A percentile compares a stretch with the other conserved stretches of the same genome.
Conservation (phyloP, 495 filamentous ascomycete genomes). For the Talaromyces adpressus region DNA sequence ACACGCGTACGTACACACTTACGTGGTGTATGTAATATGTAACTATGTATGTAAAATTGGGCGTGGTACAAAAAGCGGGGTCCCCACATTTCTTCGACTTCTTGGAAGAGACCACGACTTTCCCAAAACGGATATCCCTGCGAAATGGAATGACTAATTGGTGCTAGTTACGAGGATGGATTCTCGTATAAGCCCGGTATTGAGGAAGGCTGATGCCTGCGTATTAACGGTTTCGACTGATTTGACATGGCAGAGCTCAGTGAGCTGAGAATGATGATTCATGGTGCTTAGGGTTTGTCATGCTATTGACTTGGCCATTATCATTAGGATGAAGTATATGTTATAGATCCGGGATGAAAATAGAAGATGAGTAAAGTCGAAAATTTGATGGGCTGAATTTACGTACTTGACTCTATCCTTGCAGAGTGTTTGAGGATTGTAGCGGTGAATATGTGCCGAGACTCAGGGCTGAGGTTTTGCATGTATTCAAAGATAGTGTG, state of each 20-base stretch:
- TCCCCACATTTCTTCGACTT: constrained; percentile 1
- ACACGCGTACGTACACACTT: neutral
- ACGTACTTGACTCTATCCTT: neutral
- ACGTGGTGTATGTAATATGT: neutral
- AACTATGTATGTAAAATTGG: neutral
- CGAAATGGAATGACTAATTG: neutral
- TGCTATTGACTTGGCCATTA: neutral
- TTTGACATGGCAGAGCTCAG: neutral
- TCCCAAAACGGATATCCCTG: neutral
- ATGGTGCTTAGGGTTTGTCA: neutral
- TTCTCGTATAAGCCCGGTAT: neutral
- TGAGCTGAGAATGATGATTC: neutral
- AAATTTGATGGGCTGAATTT: neutral
- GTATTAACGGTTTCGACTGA: neutral
- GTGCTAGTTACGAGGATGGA: neutral
- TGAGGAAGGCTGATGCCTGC: neutral
- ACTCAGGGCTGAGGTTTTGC: neutral
- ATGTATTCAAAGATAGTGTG: neutral
- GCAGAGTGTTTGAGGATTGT: neutral
- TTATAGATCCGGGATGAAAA: neutral
- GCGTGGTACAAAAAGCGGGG: constrained; percentile 7
- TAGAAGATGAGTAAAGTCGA: neutral
- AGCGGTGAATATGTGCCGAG: neutral
- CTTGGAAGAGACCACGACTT: neutral
- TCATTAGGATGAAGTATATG: neutral